Conservation (phyloP, 257 asterid species). For the Lithospermum erythrorhizon region DNA sequence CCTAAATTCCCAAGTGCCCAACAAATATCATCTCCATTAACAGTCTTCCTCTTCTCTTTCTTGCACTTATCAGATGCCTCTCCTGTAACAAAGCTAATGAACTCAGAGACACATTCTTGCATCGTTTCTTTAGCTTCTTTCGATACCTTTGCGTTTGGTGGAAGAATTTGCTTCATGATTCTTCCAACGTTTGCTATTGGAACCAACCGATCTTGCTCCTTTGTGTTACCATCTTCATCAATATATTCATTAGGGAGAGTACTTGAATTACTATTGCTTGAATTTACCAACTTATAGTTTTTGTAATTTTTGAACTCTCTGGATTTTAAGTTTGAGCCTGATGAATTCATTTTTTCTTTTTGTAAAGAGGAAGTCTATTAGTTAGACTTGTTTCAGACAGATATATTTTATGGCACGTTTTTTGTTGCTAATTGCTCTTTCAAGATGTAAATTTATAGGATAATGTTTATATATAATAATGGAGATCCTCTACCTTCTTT, state of each 20-base stretch:
- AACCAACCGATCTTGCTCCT: conserved; percentile 16
- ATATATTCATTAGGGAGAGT: neutral
- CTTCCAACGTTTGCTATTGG: conserved; percentile 13
- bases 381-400: too few relatives aligned
- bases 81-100: conserved; percentile 19
- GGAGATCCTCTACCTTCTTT: too few relatives aligned
- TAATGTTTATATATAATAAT: too few relatives aligned
- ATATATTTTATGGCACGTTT: too few relatives aligned
- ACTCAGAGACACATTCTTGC: conserved; percentile 23
- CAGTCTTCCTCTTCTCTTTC: conserved; percentile 18
- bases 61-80: conserved; percentile 18
- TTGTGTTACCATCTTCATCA: conserved; percentile 1
- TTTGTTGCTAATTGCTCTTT: too few relatives aligned
- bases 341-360: conserved; percentile 21
- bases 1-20: conserved; percentile 23
- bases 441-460: too few relatives aligned
- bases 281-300: neutral
- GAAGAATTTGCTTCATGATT: conserved; percentile 19
- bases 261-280: neutral
- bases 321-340: conserved; percentile 3
- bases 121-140: conserved; percentile 18
- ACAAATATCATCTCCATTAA: conserved; percentile 19
- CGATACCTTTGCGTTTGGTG: conserved; percentile 13
- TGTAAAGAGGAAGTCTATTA: too few relatives aligned
- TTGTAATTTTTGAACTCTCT: conserved; percentile 7